phyloP scores from a whole-genome alignment of 164 flowering plant species.

The Pachysandra terminalis region DNA sequence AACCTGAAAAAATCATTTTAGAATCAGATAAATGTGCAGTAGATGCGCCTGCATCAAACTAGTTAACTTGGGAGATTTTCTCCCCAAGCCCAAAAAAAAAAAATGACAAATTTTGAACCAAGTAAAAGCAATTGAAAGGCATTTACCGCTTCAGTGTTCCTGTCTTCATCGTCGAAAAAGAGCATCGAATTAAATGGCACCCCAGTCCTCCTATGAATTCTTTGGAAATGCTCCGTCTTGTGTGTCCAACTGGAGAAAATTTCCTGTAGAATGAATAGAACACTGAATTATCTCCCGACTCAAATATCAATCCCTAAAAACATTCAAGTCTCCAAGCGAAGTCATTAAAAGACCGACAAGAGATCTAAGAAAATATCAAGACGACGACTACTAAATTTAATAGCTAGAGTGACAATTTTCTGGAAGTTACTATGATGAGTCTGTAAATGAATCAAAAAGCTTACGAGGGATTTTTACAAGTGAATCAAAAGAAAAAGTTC shows the following conservation, averaged over 20 bases:
- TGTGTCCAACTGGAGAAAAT: conserved; percentile 90
- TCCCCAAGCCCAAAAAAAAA: neutral
- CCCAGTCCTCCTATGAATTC: conserved; percentile 68
- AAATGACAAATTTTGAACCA: neutral
- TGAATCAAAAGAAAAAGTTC: too few species aligned
- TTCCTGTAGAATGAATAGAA: conserved; percentile 49
- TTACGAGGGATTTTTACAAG: neutral
- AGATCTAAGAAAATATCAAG: too few species aligned
- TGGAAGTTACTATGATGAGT: neutral
- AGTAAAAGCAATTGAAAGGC: neutral
- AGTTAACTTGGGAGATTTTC: too few species aligned
- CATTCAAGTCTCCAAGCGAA: neutral
- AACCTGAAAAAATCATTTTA: conserved; percentile 41
- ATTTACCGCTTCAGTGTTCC: conserved; percentile 80
- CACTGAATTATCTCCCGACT: neutral
- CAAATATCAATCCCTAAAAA: neutral
- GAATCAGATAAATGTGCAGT: neutral
- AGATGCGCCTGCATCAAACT: neutral
- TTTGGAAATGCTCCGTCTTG: conserved; percentile 93
- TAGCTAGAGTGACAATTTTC: neutral
- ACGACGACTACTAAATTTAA: too few species aligned
- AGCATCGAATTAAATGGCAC: conserved; percentile 85
- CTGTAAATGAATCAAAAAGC: neutral
- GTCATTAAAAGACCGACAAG: too few species aligned
- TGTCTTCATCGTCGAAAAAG: conserved; percentile 90